Conservation (phyloP, 1,139 yeast genomes). For the Spathaspora sp. region DNA sequence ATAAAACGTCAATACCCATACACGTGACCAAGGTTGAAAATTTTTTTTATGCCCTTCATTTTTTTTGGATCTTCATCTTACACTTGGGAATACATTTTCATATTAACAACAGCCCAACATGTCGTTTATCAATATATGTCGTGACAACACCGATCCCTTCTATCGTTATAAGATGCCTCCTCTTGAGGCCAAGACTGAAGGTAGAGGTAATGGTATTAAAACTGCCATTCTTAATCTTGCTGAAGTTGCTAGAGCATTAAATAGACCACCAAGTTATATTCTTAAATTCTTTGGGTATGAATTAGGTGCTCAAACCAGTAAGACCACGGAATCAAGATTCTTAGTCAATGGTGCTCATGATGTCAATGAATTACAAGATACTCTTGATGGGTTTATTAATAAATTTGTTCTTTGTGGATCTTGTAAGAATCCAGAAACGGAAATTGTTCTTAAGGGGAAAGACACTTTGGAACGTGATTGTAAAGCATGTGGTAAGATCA, state of each 20-base stretch:
- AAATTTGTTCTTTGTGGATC: slow-evolving; percentile 92
- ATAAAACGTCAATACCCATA: no score
- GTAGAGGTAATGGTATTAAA: slow-evolving; percentile 98
- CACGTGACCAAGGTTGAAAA: neutral
- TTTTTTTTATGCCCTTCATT: neutral
- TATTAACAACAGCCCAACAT: slow-evolving; percentile 28
- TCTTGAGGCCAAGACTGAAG: slow-evolving; percentile 95
- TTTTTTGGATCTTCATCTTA: neutral
- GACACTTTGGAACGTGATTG: slow-evolving; percentile 86
- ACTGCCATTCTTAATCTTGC: slow-evolving; percentile 88
- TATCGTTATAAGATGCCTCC: slow-evolving; percentile 99
- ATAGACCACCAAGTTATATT: slow-evolving; percentile 88
- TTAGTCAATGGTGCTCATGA: slow-evolving; percentile 96
- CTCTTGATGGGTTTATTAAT: slow-evolving; percentile 88
- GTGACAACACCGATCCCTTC: slow-evolving; percentile 97
- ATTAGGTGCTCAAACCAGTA: slow-evolving; percentile 90
- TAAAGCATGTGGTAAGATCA: slow-evolving; percentile 96
- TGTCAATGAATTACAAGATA: slow-evolving; percentile 85
- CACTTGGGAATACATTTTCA: neutral
- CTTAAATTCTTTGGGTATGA: slow-evolving; percentile 95
- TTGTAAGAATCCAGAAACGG: slow-evolving; percentile 98
- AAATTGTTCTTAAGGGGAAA: slow-evolving; percentile 75
- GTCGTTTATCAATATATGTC: slow-evolving; percentile 91
- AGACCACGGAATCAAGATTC: slow-evolving; percentile 58
- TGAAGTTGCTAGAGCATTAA: slow-evolving; percentile 93